These are phyloP conservation scores for Hanseniaspora gamundiae DNA, from an alignment of 1,139 yeast species.

Conservation along the genomic window DNA sequence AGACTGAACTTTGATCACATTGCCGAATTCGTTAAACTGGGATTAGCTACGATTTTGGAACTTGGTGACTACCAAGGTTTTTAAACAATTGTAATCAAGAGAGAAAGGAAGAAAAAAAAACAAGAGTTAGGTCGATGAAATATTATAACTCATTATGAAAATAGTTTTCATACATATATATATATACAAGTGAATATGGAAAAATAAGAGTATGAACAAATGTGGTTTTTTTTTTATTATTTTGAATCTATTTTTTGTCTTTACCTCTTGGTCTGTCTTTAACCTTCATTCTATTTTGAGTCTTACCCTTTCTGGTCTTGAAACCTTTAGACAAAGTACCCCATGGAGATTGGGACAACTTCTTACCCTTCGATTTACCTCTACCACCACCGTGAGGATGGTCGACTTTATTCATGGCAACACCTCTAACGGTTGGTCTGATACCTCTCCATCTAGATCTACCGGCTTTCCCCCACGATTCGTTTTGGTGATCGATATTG, in stretches of 20 bases:
- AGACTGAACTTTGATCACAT: constrained; percentile 67
- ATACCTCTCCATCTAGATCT: constrained; percentile 85
- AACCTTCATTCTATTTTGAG: constrained; percentile 70
- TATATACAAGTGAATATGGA: constrained; percentile 2
- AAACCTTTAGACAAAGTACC: constrained; percentile 86
- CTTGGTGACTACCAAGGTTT: constrained; percentile 29
- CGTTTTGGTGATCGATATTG: constrained; percentile 87
- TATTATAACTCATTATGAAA: no score
- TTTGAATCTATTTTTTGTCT: constrained; percentile 11
- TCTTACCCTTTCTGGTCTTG: constrained; percentile 87
- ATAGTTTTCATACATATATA: not conserved
- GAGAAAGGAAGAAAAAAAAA: not conserved
- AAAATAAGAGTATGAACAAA: not conserved
- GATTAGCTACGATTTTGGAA: constrained; percentile 60
- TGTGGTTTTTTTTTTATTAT: no score
- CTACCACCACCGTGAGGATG: constrained; percentile 99
- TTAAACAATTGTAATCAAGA: no score
- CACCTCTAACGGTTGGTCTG: constrained; percentile 95
- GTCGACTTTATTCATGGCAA: constrained; percentile 94
- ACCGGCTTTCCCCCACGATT: constrained; percentile 94
- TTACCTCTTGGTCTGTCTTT: constrained; percentile 68
- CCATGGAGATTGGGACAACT: constrained; percentile 92
- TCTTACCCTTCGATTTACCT: constrained; percentile 96
- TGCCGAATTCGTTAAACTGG: constrained; percentile 64
- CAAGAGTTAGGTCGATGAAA: no score